A percentile compares a stretch with the other conserved stretches of the same genome.
These are phyloP conservation scores for Cryoendolithus antarcticus DNA, from an alignment of 2,329 filamentous ascomycete genomes.

Conservation along the genomic window DNA sequence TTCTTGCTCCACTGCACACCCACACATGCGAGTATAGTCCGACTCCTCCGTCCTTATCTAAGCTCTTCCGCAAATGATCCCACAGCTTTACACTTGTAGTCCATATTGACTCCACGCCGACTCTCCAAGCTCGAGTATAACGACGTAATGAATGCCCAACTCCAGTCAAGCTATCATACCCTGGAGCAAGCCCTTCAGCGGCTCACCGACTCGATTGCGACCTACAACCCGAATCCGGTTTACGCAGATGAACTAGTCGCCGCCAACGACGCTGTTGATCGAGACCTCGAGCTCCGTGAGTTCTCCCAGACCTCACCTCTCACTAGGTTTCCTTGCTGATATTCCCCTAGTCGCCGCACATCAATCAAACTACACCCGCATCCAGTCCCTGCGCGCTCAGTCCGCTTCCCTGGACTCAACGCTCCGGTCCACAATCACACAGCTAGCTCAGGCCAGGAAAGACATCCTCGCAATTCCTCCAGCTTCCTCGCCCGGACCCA, in stretches of 20 bases:
- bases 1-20: too few species aligned
- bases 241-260: conserved; percentile 57
- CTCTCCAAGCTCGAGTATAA: too few species aligned
- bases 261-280: conserved; percentile 56
- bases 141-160: conserved; percentile 27
- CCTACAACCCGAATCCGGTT: conserved; percentile 62
- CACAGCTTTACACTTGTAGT: too few species aligned
- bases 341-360: conserved; percentile 64
- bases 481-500: conserved; percentile 34
- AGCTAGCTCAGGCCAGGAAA: conserved; percentile 60
- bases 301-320: not conserved
- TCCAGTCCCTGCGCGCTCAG: conserved; percentile 55
- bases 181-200: conserved; percentile 43
- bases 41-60: too few species aligned
- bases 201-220: conserved; percentile 67
- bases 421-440: conserved; percentile 57
- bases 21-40: too few species aligned
- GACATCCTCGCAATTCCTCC: conserved; percentile 55
- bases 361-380: conserved; percentile 59
- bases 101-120: too few species aligned
- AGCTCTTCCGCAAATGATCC: too few species aligned
- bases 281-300: conserved; percentile 53
- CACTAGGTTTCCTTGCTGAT: not conserved
- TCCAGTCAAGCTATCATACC: conserved; percentile 33
- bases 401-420: conserved; percentile 56